Conservation (phyloP, 2,329 filamentous ascomycete genomes). For the Plenodomus biglobosus region DNA sequence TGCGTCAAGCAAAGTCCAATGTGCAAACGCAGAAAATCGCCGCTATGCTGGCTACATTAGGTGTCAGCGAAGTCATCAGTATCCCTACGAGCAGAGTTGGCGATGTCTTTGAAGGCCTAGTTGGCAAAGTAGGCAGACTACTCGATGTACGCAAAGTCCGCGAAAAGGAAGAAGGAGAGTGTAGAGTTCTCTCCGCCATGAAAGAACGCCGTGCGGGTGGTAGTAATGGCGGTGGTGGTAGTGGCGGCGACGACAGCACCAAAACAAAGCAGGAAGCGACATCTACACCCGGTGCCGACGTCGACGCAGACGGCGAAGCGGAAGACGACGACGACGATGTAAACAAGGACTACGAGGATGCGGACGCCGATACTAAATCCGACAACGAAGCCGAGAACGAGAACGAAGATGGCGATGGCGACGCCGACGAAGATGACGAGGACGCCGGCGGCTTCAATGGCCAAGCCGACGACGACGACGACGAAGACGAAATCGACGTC, state of each 20-base stretch:
- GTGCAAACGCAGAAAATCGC: slow-evolving; percentile 75
- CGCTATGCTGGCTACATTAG: slow-evolving; percentile 70
- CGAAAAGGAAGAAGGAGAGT: slow-evolving; percentile 75
- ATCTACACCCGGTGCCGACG: slow-evolving; percentile 32
- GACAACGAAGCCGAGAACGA: slow-evolving; percentile 24
- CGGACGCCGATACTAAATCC: slow-evolving; percentile 11
- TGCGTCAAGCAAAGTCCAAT: slow-evolving; percentile 74
- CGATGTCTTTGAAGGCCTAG: slow-evolving; percentile 69
- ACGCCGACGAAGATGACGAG: slow-evolving; percentile 30
- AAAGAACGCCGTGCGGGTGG: slow-evolving; percentile 28
- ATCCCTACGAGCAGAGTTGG: slow-evolving; percentile 76
- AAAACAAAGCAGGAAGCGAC: slow-evolving; percentile 22
- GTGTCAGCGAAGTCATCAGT: slow-evolving; percentile 67
- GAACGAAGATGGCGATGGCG: slow-evolving; percentile 30
- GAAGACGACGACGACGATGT: slow-evolving; percentile 18
- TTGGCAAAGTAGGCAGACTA: slow-evolving; percentile 67
- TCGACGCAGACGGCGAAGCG: slow-evolving; percentile 20
- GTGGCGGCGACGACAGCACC: slow-evolving; percentile 20
- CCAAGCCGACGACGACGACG: slow-evolving; percentile 30
- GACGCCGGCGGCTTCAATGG: slow-evolving; percentile 23
- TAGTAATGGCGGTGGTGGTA: slow-evolving; percentile 32
- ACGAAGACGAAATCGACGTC: slow-evolving; percentile 9
- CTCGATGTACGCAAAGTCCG: slow-evolving; percentile 73
- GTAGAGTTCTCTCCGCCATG: slow-evolving; percentile 42
- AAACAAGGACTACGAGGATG: slow-evolving; percentile 19